A percentile compares a stretch with the other conserved stretches of the same genome.
Conservation (phyloP, 2,329 filamentous ascomycete genomes). For the Phoma sp. region DNA sequence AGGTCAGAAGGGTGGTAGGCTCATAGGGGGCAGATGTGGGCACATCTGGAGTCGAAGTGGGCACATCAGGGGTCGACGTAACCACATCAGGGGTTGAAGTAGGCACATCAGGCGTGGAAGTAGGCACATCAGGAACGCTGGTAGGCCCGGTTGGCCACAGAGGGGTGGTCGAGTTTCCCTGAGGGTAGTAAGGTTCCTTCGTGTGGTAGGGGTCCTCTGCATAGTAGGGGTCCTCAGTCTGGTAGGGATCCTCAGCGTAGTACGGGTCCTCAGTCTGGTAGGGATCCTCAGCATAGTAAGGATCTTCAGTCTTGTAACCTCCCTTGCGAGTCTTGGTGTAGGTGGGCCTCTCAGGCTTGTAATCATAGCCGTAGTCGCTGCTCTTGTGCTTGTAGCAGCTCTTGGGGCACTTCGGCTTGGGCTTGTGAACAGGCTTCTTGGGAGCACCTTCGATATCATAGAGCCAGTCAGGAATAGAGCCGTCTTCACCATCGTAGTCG, state of each 20-base stretch:
- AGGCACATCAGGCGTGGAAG: not conserved
- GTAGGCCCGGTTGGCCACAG: slow-evolving; percentile 1
- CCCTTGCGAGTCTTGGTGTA: slow-evolving; percentile 12
- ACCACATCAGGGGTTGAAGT: slow-evolving; percentile 3
- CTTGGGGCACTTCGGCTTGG: slow-evolving; percentile 14
- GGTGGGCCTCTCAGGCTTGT: slow-evolving; percentile 2
- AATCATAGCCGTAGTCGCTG: not conserved
- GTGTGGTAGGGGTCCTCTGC: not conserved
- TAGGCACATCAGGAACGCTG: not conserved
- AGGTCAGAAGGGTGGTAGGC: no score
- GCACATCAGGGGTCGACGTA: no score
- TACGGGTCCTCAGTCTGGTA: not conserved
- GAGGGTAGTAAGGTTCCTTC: not conserved
- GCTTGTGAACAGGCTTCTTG: slow-evolving; percentile 5
- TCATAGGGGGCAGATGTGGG: no score
- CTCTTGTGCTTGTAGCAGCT: slow-evolving; percentile 17
- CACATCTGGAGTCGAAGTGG: no score
- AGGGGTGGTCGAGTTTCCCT: slow-evolving; percentile 1
- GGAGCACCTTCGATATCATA: slow-evolving; percentile 6
- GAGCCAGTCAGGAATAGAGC: slow-evolving; percentile 24
- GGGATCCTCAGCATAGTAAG: not conserved
- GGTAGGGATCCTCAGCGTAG: not conserved
- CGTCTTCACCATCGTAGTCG: slow-evolving; percentile 13
- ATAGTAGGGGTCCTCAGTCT: not conserved
- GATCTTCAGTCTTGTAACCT: slow-evolving; percentile 2